Conservation (phyloP, 371 early-diverging fungal genomes). For the Syncephalastrum monosporum region DNA sequence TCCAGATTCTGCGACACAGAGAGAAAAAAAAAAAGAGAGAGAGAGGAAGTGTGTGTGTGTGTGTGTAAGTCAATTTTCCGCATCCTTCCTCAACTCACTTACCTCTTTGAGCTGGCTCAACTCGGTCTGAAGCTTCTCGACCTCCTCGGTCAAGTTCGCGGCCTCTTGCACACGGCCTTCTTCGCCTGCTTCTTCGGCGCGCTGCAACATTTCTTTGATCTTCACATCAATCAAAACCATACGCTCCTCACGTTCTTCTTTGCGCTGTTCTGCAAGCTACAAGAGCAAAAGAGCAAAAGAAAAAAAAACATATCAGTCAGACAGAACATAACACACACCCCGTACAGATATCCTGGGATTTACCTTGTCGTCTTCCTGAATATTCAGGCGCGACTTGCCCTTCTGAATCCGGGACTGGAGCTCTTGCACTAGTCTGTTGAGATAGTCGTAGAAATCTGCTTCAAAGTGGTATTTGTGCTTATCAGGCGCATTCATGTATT, state of each 20-base stretch:
- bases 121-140: constrained; percentile 68
- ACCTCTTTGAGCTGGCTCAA: constrained; percentile 61
- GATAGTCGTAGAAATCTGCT: constrained; percentile 69
- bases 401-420: constrained; percentile 74
- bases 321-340: no score
- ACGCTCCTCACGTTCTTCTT: constrained; percentile 82
- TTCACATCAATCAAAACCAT: constrained; percentile 83
- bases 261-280: constrained; percentile 62
- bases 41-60: no score
- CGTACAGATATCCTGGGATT: not conserved
- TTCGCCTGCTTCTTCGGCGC: constrained; percentile 77
- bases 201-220: constrained; percentile 69
- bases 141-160: constrained; percentile 56
- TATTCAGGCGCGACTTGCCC: constrained; percentile 73
- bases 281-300: not conserved
- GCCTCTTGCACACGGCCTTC: constrained; percentile 83
- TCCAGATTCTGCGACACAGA: no score
- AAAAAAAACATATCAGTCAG: constrained; percentile 7
- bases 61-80: not conserved
- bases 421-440: constrained; percentile 71
- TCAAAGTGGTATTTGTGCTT: constrained; percentile 74
- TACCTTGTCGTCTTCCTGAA: constrained; percentile 74
- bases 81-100: constrained; percentile 14
- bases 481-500: constrained; percentile 71
- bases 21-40: no score